Conservation (phyloP, 164 flowering plant genomes). For the Cinnamomum chago region DNA sequence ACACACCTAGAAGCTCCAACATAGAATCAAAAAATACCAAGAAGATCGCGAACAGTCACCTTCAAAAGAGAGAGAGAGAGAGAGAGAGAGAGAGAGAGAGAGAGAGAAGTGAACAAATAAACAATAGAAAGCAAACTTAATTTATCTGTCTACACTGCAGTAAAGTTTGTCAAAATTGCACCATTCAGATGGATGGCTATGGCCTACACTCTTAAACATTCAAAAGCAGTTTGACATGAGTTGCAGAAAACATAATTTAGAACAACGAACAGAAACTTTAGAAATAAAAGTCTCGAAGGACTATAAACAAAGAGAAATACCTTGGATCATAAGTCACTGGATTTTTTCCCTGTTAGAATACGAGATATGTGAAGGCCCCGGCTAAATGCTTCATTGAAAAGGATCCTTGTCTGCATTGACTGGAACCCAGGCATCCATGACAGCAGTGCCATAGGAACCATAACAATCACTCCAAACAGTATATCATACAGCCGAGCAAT, state of each 20-base stretch:
- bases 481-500: slow-evolving; percentile 84
- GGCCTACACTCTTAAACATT: neutral
- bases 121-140: neutral
- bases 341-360: slow-evolving; percentile 66
- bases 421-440: slow-evolving; percentile 98
- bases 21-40: neutral
- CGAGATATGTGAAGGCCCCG: slow-evolving; percentile 90
- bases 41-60: neutral
- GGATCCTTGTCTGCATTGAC: slow-evolving; percentile 89
- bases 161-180: too few relatives aligned
- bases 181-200: too few relatives aligned
- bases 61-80: neutral
- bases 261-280: neutral
- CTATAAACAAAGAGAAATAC: neutral
- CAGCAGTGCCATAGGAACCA: slow-evolving; percentile 85
- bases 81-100: neutral
- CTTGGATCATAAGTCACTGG: slow-evolving; percentile 12
- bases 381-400: slow-evolving; percentile 94
- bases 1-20: neutral
- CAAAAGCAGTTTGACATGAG: neutral
- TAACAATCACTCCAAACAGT: slow-evolving; percentile 65
- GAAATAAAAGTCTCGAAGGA: neutral
- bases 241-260: neutral
- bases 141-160: too few relatives aligned
- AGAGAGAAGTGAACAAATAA: neutral